Conservation (phyloP, 768 basidiomycete species). For the Exidia glandulosa region DNA sequence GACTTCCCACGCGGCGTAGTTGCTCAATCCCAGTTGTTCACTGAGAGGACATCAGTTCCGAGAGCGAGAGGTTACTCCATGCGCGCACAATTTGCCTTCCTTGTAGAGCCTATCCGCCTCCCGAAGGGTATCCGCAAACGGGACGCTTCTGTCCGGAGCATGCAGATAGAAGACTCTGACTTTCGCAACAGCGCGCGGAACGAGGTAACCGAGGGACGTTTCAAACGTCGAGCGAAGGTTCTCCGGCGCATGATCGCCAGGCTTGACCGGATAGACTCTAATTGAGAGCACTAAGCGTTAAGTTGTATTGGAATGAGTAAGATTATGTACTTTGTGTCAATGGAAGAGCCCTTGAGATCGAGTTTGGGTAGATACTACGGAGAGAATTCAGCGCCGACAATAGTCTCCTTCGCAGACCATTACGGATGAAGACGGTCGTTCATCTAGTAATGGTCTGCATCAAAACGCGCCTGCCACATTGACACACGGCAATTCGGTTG, state of each 20-base stretch:
- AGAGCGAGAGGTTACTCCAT: background rate
- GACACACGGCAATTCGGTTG: too few species aligned
- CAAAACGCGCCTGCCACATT: too few species aligned
- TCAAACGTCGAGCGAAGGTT: conserved; percentile 34
- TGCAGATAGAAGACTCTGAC: conserved; percentile 47
- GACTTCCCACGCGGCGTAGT: conserved; percentile 49
- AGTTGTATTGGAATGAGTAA: background rate
- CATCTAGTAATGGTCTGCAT: too few species aligned
- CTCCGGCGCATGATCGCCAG: conserved; percentile 32
- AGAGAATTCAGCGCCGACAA: too few species aligned
- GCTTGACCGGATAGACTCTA: conserved; percentile 27
- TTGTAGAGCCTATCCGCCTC: conserved; percentile 44
- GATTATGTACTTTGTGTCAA: background rate
- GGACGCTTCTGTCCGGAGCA: conserved; percentile 45
- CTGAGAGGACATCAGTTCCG: too few species aligned
- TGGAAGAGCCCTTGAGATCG: too few species aligned
- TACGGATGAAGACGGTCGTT: too few species aligned
- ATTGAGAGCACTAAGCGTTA: conserved; percentile 8
- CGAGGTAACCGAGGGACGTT: conserved; percentile 34
- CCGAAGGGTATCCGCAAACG: conserved; percentile 44
- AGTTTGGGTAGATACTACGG: too few species aligned
- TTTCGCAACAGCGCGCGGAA: conserved; percentile 24
- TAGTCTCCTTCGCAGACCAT: too few species aligned
- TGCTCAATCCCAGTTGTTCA: conserved; percentile 53
- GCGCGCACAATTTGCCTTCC: conserved; percentile 40